phyloP scores from a whole-genome alignment of 768 basidiomycete genomes.

The Leucogyrophana mollusca region DNA sequence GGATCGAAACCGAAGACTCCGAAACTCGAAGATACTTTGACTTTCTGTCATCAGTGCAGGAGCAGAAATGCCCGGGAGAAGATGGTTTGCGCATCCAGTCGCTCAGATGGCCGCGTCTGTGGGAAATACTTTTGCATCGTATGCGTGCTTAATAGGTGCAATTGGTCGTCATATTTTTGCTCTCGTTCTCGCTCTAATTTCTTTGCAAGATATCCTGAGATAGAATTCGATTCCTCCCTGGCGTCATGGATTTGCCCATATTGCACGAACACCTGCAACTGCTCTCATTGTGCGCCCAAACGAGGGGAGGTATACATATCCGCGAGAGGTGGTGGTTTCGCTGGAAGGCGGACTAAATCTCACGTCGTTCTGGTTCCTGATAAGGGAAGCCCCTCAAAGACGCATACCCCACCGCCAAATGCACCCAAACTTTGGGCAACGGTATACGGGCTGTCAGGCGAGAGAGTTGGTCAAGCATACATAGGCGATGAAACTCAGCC shows the following conservation, averaged over 20 bases:
- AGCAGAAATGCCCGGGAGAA: constrained; percentile 24
- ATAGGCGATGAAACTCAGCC: constrained; percentile 11
- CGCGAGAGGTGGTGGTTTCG: constrained; percentile 23
- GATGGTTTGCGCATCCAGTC: constrained; percentile 31
- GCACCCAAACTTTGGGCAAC: constrained; percentile 27
- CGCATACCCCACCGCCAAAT: constrained; percentile 5
- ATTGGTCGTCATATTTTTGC: constrained; percentile 1
- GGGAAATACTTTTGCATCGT: constrained; percentile 34
- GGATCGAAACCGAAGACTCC: not conserved
- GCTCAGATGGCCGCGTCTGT: constrained; percentile 19
- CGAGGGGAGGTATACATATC: constrained; percentile 49
- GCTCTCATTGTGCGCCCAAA: constrained; percentile 40
- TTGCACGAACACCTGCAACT: constrained; percentile 48
- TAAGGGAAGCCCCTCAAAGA: not conserved
- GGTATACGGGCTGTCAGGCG: constrained; percentile 29
- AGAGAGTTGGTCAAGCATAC: constrained; percentile 26
- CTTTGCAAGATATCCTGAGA: constrained; percentile 34
- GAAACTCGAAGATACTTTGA: not conserved
- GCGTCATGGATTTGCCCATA: constrained; percentile 41
- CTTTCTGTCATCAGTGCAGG: constrained; percentile 40
- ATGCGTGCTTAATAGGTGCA: constrained; percentile 33
- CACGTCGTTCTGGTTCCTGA: constrained; percentile 26
- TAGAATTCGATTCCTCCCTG: constrained; percentile 32
- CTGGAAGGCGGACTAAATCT: constrained; percentile 16
- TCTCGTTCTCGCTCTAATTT: constrained; percentile 6